Evolutionary conservation across 1,284 basidiomycete genomes (phyloP).

Genomic region (Heliocybe sulcata): DNA sequence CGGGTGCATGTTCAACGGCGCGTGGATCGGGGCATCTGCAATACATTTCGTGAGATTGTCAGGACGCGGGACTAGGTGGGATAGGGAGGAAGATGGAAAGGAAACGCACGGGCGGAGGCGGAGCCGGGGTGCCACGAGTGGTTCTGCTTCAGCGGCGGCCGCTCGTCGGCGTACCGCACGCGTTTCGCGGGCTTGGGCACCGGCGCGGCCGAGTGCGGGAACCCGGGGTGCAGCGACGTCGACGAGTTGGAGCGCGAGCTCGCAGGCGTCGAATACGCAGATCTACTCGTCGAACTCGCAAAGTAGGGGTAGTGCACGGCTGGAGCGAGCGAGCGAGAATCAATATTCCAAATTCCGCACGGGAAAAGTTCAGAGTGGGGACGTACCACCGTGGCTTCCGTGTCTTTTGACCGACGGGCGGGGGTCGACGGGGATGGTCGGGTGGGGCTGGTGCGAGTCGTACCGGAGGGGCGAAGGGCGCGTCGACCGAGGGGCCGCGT

Average conservation of each 20-base stretch:
- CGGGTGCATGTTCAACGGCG: slow-evolving; percentile 52
- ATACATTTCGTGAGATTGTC: slow-evolving; percentile 11
- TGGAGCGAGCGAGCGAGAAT: slow-evolving; percentile 6
- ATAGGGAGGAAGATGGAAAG: neutral
- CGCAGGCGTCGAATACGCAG: slow-evolving; percentile 21
- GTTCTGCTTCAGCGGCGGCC: slow-evolving; percentile 33
- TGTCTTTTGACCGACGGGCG: slow-evolving; percentile 18
- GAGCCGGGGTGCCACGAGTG: slow-evolving; percentile 34
- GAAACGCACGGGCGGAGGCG: slow-evolving; percentile 22
- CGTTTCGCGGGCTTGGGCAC: slow-evolving; percentile 19
- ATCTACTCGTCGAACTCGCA: slow-evolving; percentile 15
- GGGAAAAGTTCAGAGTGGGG: slow-evolving; percentile 5
- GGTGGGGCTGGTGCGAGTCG: slow-evolving; percentile 11
- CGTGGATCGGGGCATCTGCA: slow-evolving; percentile 8
- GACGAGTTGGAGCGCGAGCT: slow-evolving; percentile 41
- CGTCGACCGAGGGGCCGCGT: slow-evolving; percentile 19
- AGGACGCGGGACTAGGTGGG: slow-evolving; percentile 5
- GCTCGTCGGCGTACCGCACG: slow-evolving; percentile 14
- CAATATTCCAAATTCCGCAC: no score
- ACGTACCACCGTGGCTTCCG: slow-evolving; percentile 18
- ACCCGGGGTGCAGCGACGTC: slow-evolving; percentile 31
- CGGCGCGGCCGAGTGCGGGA: slow-evolving; percentile 9
- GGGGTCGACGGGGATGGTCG: slow-evolving; percentile 13
- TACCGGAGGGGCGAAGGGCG: slow-evolving; percentile 29
- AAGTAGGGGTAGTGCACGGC: slow-evolving; percentile 15